Evolutionary conservation across 2,329 filamentous ascomycete species (phyloP), one percentile per base, ranked within the genome.

Genomic region (Coniochaeta ligniaria): DNA sequence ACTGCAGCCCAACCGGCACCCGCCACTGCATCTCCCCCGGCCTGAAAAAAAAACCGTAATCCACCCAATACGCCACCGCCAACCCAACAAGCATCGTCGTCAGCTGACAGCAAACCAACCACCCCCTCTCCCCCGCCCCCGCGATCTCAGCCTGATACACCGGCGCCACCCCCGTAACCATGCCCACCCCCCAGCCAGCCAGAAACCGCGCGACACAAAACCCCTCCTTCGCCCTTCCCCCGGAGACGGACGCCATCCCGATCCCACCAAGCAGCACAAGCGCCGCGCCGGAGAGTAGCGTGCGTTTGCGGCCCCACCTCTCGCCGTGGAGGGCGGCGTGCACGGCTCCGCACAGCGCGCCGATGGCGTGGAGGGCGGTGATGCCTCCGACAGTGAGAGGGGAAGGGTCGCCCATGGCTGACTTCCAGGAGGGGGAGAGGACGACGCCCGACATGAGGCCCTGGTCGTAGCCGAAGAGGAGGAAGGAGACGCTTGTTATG

Each of bases 61-160:
- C 63, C 60, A 70, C 63, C 63, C 66, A 68, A 52, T 65, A 60
- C 52, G 64, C 64, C 31, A 70, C 26, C 62, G 66, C 57, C 8
- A 70, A 54, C 0, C 69, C 67, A 33, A 67, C 62, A 28, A 69
- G 52, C 64, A 70, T 68, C 33, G 63, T 68, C 22, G 64, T 67
- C 31, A 67, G 57, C 57, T 71, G 66, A 47, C 66, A 68, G 20
- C 64, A 70, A 11, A 71, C 60, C 57, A 66, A 64, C 69, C 68
- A 70, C 11, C 70, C 70, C 31, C 70, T 61, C 58, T 72, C 65
- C 16, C 63, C 65, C 9, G 67, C 64, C 2, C 61, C 60, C 47
- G 65, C 66, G 5, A 71, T 65, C 57, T 71, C 70, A 33, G 63
- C 65, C 58, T 72, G 69, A 35, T 71, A 71, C 5, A 71, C 68